Base-by-base conservation (phyloP, 2,329 filamentous ascomycete species). In the Thielaviopsis musarum region DNA sequence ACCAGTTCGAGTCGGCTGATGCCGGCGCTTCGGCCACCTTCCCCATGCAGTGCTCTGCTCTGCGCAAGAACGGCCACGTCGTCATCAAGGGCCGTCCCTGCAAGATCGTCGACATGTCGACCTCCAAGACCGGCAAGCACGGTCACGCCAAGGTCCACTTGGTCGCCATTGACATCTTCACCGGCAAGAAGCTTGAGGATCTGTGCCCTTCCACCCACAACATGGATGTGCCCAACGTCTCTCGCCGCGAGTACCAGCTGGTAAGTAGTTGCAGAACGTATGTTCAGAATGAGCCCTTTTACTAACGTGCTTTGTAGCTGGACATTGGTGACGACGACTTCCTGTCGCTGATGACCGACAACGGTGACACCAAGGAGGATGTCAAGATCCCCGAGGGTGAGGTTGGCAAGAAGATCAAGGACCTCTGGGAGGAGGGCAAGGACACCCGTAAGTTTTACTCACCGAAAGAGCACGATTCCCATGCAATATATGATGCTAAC, bases 31-130 rank as follows among this genome's bases (percentile, higher is more conserved):
- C 93, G 68, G 72, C 79, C 71, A 98, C 93, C 72, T 96, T 74
- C 80, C 93, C 93, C 69, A 94, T 95, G 89, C 93, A 98, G 83
- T 98, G 93, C 79, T 98, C 94, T 79, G 91, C 94, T 71, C 83
- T 98, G 82, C 87, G 93, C 75, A 97, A 98, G 91, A 95, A 94
- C 85, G 91, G 93, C 67, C 86, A 87, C 82, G 93, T 98, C 75
- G 85, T 91, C 75, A 97, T 98, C 80, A 98, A 98, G 86, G 79
- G 81, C 77, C 93, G 93, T 70, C 94, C 93, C 70, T 98, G 93
- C 91, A 98, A 97, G 88, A 98, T 98, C 70, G 88, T 97, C 76
- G 93, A 98, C 73, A 98, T 98, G 94, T 95, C 90, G 68, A 98
- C 93, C 80, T 98, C 93, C 76, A 98, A 98, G 91, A 98, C 93